Evolutionary conservation across 2,329 filamentous ascomycete species (phyloP).

Genomic region (Fusarium tanahbumbuense): DNA sequence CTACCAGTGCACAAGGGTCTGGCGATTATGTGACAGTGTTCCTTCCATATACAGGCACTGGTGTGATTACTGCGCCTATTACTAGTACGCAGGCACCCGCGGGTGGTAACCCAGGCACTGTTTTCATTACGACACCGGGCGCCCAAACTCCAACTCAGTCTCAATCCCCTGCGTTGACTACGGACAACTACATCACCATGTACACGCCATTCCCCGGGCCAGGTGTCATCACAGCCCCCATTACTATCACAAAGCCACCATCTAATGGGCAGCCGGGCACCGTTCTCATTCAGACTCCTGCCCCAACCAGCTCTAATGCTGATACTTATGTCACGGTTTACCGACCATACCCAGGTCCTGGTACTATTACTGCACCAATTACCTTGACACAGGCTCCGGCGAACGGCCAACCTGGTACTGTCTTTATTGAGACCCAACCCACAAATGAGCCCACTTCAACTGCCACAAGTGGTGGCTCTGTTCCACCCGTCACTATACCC

Average conservation of each 20-base stretch:
- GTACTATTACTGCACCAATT: constrained; percentile 30
- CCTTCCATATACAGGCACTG: constrained; percentile 21
- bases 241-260: constrained; percentile 30
- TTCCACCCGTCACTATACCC: constrained; percentile 20
- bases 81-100: constrained; percentile 24
- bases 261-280: constrained; percentile 29
- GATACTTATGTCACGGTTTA: constrained; percentile 35
- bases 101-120: constrained; percentile 23
- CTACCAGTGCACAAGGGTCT: not conserved
- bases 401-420: constrained; percentile 33
- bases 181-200: constrained; percentile 32
- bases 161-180: constrained; percentile 1
- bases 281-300: constrained; percentile 31
- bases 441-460: constrained; percentile 1
- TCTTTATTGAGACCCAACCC: constrained; percentile 34
- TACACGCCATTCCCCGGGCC: constrained; percentile 33
- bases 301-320: constrained; percentile 16
- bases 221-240: constrained; percentile 19
- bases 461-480: not conserved
- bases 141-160: not conserved
- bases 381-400: constrained; percentile 31
- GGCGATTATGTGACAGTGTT: constrained; percentile 25
- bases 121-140: constrained; percentile 32
- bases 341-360: constrained; percentile 31
- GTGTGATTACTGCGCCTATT: constrained; percentile 28